Evolutionary conservation across 345 rosid species (phyloP).

Genomic region (Citrus inodora): DNA sequence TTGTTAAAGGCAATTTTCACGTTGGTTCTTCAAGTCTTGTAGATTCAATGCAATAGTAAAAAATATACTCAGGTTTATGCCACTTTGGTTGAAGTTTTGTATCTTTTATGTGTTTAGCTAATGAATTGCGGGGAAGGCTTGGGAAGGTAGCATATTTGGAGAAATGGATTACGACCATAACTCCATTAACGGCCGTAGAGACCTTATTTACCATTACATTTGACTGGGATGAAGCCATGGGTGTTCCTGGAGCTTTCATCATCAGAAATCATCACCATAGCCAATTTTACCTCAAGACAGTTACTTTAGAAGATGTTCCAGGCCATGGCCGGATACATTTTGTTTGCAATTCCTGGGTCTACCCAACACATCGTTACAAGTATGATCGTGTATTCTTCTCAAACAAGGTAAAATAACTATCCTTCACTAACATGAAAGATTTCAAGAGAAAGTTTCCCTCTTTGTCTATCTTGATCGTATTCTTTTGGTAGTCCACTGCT

Average conservation of each 20-base stretch:
- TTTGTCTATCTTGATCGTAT: background rate
- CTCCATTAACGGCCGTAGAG: conserved; percentile 52
- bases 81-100: background rate
- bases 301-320: conserved; percentile 53
- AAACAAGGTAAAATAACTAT: conserved; percentile 56
- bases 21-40: background rate
- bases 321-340: conserved; percentile 61
- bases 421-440: background rate
- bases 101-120: conserved; percentile 23
- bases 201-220: conserved; percentile 41
- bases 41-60: background rate
- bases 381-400: conserved; percentile 80
- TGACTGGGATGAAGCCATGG: conserved; percentile 74
- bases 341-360: conserved; percentile 92
- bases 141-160: conserved; percentile 67
- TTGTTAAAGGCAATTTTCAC: background rate
- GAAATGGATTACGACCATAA: conserved; percentile 51
- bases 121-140: conserved; percentile 41
- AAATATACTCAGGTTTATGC: background rate
- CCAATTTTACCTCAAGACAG: conserved; percentile 58
- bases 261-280: conserved; percentile 65
- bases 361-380: conserved; percentile 62
- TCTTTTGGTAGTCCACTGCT: background rate
- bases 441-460: background rate
- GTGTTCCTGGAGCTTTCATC: conserved; percentile 65